A percentile compares a stretch with the other conserved stretches of the same genome.
These are phyloP conservation scores for Marchantia paleacea DNA, from an alignment of 225 moss, liverwort and hornwort species.

Conservation along the genomic window DNA sequence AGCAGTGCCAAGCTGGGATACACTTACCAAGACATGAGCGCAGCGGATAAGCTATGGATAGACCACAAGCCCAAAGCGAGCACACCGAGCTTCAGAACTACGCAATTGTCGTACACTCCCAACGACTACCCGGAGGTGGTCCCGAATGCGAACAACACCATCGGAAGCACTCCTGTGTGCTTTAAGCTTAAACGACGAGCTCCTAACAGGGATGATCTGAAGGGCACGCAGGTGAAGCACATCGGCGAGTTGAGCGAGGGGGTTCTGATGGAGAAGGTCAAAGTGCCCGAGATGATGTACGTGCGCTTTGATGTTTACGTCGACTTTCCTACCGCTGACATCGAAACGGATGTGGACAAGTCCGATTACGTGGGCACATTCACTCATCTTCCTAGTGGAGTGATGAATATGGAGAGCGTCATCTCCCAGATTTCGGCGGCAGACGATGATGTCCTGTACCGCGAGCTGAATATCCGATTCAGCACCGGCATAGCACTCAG, in stretches of 20 bases:
- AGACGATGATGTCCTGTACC: background rate
- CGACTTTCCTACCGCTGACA: conserved; percentile 36
- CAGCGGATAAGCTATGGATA: conserved; percentile 35
- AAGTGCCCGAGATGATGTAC: conserved; percentile 22
- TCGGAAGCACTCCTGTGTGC: background rate
- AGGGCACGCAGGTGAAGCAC: conserved; percentile 14
- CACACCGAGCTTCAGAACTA: background rate
- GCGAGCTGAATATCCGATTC: background rate
- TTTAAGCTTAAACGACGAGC: background rate
- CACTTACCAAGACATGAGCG: conserved; percentile 24
- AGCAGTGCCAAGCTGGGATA: conserved; percentile 40
- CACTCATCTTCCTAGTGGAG: background rate
- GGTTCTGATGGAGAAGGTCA: conserved; percentile 33
- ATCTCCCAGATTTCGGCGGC: background rate
- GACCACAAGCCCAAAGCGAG: conserved; percentile 22
- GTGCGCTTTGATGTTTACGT: conserved; percentile 47
- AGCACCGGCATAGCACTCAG: background rate
- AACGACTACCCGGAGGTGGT: background rate
- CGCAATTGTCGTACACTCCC: conserved; percentile 3
- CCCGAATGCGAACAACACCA: background rate
- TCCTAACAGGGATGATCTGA: conserved; percentile 18
- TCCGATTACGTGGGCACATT: background rate
- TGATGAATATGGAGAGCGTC: background rate
- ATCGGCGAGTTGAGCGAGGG: conserved; percentile 29
- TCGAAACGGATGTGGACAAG: background rate